These are phyloP conservation scores for Fusarium graminum DNA, from an alignment of 2,329 filamentous ascomycete species.

Conservation along the genomic window DNA sequence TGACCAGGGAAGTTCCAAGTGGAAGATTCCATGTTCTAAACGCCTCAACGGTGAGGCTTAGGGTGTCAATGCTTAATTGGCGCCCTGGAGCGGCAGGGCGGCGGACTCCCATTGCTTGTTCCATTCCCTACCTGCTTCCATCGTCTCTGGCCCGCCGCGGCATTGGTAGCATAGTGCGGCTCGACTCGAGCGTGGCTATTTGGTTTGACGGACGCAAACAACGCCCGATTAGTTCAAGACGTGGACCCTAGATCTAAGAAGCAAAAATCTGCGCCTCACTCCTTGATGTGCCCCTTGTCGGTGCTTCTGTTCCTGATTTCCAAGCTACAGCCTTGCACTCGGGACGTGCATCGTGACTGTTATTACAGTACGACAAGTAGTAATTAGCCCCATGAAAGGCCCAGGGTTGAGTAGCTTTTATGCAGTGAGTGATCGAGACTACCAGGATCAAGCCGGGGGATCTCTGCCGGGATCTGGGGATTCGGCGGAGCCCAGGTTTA, in stretches of 20 bases:
- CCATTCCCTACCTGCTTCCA: background rate
- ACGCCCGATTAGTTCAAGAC: conserved; percentile 16
- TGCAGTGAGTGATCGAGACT: conserved; percentile 36
- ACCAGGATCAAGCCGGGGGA: conserved; percentile 44
- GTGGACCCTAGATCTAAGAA: conserved; percentile 17
- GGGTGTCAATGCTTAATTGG: conserved; percentile 32
- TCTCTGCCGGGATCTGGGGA: conserved; percentile 35
- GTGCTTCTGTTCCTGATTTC: conserved; percentile 6
- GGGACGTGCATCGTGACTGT: conserved; percentile 5
- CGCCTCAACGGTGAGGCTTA: conserved; percentile 41
- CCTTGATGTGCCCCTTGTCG: conserved; percentile 5
- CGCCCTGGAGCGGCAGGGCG: conserved; percentile 17
- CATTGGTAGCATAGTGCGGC: conserved; percentile 21
- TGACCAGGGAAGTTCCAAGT: conserved; percentile 15
- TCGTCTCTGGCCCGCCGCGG: conserved; percentile 1
- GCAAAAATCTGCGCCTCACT: conserved; percentile 15
- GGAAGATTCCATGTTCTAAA: conserved; percentile 5
- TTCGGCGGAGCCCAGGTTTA: conserved; percentile 40
- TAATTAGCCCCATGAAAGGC: conserved; percentile 14
- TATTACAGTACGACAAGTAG: background rate
- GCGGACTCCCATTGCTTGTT: conserved; percentile 14
- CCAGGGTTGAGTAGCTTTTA: conserved; percentile 19
- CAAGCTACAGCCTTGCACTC: background rate
- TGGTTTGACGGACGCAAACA: conserved; percentile 26
- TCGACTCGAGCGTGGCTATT: conserved; percentile 32